Percentiles rank a stretch among this genome's conserved stretches.
Evolutionary conservation across 176 grass and related monocot genomes (phyloP).

Genomic region (Triticum monococcum): DNA sequence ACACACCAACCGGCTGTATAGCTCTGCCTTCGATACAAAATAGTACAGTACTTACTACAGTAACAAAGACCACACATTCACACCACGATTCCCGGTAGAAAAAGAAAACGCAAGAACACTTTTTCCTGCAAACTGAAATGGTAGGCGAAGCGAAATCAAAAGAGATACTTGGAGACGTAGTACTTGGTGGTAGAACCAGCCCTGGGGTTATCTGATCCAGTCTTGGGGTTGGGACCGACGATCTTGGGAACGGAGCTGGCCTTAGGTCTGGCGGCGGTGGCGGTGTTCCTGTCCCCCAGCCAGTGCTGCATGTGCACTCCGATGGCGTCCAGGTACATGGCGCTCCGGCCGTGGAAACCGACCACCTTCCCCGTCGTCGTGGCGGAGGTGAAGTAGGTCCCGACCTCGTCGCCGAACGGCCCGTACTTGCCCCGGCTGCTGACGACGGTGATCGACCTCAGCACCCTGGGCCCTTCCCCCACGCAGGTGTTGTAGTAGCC

Average conservation of each 20-base stretch:
- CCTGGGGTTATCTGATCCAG: not conserved
- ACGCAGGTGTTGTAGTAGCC: constrained; percentile 68
- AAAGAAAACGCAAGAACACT: too few species aligned
- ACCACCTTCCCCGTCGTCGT: constrained; percentile 78
- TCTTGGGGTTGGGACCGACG: not conserved
- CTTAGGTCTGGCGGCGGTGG: constrained; percentile 31
- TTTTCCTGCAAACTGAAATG: too few species aligned
- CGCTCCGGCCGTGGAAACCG: constrained; percentile 87
- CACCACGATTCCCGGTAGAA: too few species aligned
- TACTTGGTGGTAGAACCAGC: constrained; percentile 18
- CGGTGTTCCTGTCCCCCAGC: constrained; percentile 51
- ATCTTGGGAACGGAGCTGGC: not conserved
- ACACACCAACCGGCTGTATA: too few species aligned
- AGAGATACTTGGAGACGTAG: constrained; percentile 66
- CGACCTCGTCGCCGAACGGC: constrained; percentile 69
- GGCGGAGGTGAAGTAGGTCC: constrained; percentile 68
- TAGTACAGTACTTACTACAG: too few species aligned
- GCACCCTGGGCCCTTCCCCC: constrained; percentile 39
- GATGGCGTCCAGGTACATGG: constrained; percentile 73
- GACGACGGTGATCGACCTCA: constrained; percentile 68
- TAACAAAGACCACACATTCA: too few species aligned
- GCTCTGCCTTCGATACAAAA: too few species aligned
- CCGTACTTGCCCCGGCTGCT: constrained; percentile 84
- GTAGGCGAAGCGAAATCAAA: constrained; percentile 7
- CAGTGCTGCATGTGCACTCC: constrained; percentile 95